Base-by-base conservation (phyloP, 345 rosid species). In the Linum lewisii region DNA sequence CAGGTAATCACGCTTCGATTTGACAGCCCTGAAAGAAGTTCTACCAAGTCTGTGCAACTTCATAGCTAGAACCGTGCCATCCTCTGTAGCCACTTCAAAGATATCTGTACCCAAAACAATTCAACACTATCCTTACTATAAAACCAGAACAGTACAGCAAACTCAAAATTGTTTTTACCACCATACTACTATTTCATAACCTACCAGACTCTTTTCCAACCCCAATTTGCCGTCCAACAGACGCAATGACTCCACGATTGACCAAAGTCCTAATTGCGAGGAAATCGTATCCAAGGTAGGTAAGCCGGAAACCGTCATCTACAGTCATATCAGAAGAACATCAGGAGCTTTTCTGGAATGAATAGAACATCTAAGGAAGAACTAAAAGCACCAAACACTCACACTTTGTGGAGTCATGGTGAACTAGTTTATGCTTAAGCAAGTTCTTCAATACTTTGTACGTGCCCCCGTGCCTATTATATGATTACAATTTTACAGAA, bases 271-370 rank as follows among this genome's bases (percentile, higher is more conserved):
- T 89, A 57, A 87, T 85, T 11, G 96, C 97, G 69, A 93, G 96
- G 75, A 87, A 93, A 80, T 93, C 97, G 36, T 93, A 87, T 51
- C 96, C 96, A 38, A 93, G 86, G 72, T 89, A 93, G 25, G 99
- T 87, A 47, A 93, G 95, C 64, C 95, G 78, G 75, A 86, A 92
- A 53, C 98, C 97, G 57, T 92, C 98, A 81, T 92, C 98, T 91
- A 63, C 24, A 42, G 69, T 32, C 18, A 38, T 21, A 57, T 16
- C 3, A 54, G 57, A 21, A 22, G n/a, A 54, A 23, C 55, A 15
- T n/a, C 23, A 23, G 22, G 16, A 19, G 22, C 16, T 19, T 15
- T 6, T 2, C 15, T 24, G 26, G 22, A 21, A 14, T 8, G 15
- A 54, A 0, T 65, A 34, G 20, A 32, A 42, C 47, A 42, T 42